Conservation (phyloP, 345 rosid genomes). For the Lumnitzera littorea region DNA sequence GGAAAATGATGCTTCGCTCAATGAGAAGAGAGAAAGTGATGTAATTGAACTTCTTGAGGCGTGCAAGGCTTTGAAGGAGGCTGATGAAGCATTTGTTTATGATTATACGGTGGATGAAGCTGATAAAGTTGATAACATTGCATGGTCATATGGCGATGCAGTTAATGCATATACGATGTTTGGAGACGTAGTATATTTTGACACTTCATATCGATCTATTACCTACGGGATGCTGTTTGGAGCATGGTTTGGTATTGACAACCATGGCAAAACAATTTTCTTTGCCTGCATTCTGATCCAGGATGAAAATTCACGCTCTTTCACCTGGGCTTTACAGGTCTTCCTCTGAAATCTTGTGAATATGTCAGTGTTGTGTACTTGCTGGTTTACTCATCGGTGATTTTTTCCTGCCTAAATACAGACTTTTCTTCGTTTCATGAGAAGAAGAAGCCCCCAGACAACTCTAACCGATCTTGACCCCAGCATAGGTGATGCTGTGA, state of each 20-base stretch:
- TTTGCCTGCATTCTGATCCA: slow-evolving; percentile 81
- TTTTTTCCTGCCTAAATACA: slow-evolving; percentile 46
- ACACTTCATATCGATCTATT: slow-evolving; percentile 66
- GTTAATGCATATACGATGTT: slow-evolving; percentile 43
- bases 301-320: slow-evolving; percentile 65
- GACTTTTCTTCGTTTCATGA: slow-evolving; percentile 79
- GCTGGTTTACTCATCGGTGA: slow-evolving; percentile 14
- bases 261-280: slow-evolving; percentile 56
- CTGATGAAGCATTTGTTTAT: slow-evolving; percentile 58
- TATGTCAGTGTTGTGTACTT: slow-evolving; percentile 14
- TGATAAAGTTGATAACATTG: slow-evolving; percentile 69
- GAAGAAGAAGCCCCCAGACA: slow-evolving; percentile 72
- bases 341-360: slow-evolving; percentile 24
- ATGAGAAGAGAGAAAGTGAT: slow-evolving; percentile 70
- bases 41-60: slow-evolving; percentile 64
- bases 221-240: slow-evolving; percentile 83
- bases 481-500: slow-evolving; percentile 69
- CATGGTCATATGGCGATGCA: slow-evolving; percentile 79
- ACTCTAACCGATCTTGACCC: slow-evolving; percentile 77
- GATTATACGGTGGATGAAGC: slow-evolving; percentile 60
- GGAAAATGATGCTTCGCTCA: slow-evolving; percentile 75
- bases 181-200: slow-evolving; percentile 79
- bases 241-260: slow-evolving; percentile 71
- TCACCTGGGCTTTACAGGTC: slow-evolving; percentile 95
- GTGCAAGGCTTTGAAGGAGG: slow-evolving; percentile 62